Conservation (phyloP, 768 basidiomycete genomes). For the Kwoniella mangroviensis region DNA sequence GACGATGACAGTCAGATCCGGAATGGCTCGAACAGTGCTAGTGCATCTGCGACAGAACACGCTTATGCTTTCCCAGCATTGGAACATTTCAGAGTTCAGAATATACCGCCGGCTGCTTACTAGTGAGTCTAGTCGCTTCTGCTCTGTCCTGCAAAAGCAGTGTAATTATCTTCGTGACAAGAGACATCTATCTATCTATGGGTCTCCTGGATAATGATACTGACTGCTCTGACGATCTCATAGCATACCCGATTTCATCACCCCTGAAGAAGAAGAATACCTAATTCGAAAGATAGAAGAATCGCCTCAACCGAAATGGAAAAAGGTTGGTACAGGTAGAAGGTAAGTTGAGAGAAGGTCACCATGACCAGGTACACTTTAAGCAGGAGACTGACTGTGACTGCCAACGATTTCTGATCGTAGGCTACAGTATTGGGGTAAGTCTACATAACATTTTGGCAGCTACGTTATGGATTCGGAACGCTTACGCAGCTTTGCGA, state of each 20-base stretch:
- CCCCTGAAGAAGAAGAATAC: constrained; percentile 74
- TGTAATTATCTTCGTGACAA: too few species aligned
- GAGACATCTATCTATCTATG: too few species aligned
- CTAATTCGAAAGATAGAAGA: constrained; percentile 80
- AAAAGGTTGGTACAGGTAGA: constrained; percentile 72
- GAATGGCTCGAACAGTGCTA: not conserved
- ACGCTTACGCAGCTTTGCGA: constrained; percentile 4
- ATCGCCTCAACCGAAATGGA: constrained; percentile 82
- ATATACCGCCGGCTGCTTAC: constrained; percentile 44
- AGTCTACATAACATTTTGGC: constrained; percentile 63
- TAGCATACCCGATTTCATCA: constrained; percentile 76
- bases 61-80: constrained; percentile 26
- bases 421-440: constrained; percentile 59
- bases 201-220: too few species aligned
- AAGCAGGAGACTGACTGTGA: not conserved
- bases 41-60: not conserved
- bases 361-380: not conserved
- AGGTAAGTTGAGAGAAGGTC: constrained; percentile 54
- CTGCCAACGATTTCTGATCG: constrained; percentile 9
- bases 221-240: not conserved
- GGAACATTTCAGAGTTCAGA: constrained; percentile 35
- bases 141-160: too few species aligned
- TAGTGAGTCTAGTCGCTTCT: too few species aligned
- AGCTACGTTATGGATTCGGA: not conserved
- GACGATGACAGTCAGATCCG: not conserved